Percentiles rank a stretch among this genome's conserved stretches.
These are phyloP conservation scores for Irineochytrium annulatum DNA, from an alignment of 192 early-diverging fungal species.

Conservation along the genomic window DNA sequence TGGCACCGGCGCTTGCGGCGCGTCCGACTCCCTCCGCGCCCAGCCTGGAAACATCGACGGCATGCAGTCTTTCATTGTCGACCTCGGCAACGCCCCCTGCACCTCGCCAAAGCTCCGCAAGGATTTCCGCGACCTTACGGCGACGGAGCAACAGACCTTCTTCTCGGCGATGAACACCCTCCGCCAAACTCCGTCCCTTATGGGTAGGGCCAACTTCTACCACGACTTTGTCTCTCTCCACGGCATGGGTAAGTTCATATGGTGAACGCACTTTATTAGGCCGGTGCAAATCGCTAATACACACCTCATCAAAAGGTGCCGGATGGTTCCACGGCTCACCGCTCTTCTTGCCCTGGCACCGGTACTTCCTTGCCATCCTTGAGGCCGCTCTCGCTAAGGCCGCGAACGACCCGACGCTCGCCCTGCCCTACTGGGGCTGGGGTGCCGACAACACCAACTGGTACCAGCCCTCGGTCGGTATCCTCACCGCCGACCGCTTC, in stretches of 20 bases:
- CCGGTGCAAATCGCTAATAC: too few relatives aligned
- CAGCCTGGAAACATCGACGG: neutral
- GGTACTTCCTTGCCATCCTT: constrained; percentile 14
- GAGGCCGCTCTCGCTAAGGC: constrained; percentile 10
- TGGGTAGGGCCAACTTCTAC: constrained; percentile 1
- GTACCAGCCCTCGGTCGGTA: neutral
- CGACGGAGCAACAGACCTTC: constrained; percentile 11
- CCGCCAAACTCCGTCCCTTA: neutral
- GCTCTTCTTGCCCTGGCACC: constrained; percentile 36
- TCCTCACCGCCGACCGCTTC: constrained; percentile 8
- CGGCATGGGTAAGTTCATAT: neutral
- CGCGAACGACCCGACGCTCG: constrained; percentile 18
- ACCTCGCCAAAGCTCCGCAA: neutral
- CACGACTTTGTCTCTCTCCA: constrained; percentile 8
- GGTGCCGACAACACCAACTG: constrained; percentile 1
- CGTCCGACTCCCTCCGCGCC: neutral
- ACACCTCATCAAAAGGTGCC: too few relatives aligned
- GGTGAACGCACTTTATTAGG: too few relatives aligned
- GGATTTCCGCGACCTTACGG: constrained; percentile 22
- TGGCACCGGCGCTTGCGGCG: neutral
- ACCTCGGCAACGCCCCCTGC: constrained; percentile 10
- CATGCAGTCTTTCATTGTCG: neutral
- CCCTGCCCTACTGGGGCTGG: constrained; percentile 70
- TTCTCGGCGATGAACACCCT: constrained; percentile 17
- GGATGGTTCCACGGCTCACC: constrained; percentile 3